These are phyloP conservation scores for Jackrogersella minutella DNA, from an alignment of 495 filamentous ascomycete species.

Conservation along the genomic window DNA sequence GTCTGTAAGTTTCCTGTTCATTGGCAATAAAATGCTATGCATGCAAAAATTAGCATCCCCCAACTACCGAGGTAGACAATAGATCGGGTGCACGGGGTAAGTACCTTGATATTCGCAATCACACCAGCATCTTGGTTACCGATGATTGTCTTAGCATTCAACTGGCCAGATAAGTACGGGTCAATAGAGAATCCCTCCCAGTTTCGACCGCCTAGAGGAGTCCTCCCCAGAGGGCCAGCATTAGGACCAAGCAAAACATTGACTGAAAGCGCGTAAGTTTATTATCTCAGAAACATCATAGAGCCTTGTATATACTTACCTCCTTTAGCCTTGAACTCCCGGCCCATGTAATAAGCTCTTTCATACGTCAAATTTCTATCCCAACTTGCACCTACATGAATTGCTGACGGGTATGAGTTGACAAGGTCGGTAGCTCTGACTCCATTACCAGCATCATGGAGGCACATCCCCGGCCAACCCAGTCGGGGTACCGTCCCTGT, in stretches of 20 bases:
- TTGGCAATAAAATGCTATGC: constrained; percentile 67
- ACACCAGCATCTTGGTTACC: constrained; percentile 64
- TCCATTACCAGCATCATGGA: constrained; percentile 70
- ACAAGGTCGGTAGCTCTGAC: constrained; percentile 68
- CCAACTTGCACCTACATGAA: constrained; percentile 67
- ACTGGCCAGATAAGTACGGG: constrained; percentile 57
- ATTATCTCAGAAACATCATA: not conserved
- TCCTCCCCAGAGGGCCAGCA: constrained; percentile 63
- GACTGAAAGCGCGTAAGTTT: constrained; percentile 66
- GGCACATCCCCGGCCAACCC: constrained; percentile 67
- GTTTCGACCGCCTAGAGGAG: constrained; percentile 60
- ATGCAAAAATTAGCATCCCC: constrained; percentile 2
- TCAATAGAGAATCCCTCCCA: constrained; percentile 64
- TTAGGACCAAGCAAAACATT: constrained; percentile 77
- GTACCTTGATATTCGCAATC: constrained; percentile 61
- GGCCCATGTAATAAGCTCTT: constrained; percentile 61
- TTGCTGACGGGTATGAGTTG: constrained; percentile 64
- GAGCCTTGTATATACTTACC: constrained; percentile 23
- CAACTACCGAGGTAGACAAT: not conserved
- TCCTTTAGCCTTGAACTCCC: constrained; percentile 67
- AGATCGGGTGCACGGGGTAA: not conserved
- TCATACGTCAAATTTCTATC: constrained; percentile 60
- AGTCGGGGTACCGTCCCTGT: constrained; percentile 61
- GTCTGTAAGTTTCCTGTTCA: constrained; percentile 73
- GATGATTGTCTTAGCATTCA: constrained; percentile 54